Conservation (phyloP, 208 protist genomes). For the Crithidia mellificae region DNA sequence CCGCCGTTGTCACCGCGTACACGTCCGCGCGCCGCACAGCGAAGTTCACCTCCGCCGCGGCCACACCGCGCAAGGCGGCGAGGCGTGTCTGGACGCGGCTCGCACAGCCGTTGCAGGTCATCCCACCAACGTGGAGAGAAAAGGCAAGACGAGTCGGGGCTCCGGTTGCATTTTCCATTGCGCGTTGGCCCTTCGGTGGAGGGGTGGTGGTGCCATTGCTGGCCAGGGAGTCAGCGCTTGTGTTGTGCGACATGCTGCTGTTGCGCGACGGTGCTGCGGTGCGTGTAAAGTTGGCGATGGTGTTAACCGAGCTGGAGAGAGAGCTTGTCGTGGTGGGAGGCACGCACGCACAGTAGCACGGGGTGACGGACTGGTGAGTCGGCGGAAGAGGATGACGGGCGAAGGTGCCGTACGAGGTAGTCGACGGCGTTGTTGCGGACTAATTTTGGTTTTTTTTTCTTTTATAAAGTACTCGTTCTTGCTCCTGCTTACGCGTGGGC, state of each 20-base stretch:
- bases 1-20: neutral
- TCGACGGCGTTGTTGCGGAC: constrained; percentile 2
- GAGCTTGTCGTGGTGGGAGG: neutral
- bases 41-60: constrained; percentile 44
- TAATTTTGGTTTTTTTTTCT: too few species aligned
- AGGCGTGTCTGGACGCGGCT: constrained; percentile 43
- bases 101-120: constrained; percentile 75
- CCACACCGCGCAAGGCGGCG: constrained; percentile 27
- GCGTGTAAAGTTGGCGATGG: neutral
- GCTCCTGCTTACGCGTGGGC: too few species aligned
- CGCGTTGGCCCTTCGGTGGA: neutral
- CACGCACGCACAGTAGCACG: neutral
- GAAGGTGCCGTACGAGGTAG: constrained; percentile 14
- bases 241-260: neutral
- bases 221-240: constrained; percentile 4
- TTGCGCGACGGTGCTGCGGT: neutral
- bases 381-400: constrained; percentile 1
- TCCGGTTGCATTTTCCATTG: neutral
- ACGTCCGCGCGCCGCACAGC: constrained; percentile 19
- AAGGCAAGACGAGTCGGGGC: neutral
- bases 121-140: constrained; percentile 45
- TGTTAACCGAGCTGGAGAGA: constrained; percentile 6
- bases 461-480: too few species aligned
- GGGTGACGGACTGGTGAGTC: neutral
- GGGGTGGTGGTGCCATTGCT: neutral